A percentile compares a stretch with the other conserved stretches of the same genome.
phyloP scores from a whole-genome alignment of 1,139 yeast species.

The Candida sp. region DNA sequence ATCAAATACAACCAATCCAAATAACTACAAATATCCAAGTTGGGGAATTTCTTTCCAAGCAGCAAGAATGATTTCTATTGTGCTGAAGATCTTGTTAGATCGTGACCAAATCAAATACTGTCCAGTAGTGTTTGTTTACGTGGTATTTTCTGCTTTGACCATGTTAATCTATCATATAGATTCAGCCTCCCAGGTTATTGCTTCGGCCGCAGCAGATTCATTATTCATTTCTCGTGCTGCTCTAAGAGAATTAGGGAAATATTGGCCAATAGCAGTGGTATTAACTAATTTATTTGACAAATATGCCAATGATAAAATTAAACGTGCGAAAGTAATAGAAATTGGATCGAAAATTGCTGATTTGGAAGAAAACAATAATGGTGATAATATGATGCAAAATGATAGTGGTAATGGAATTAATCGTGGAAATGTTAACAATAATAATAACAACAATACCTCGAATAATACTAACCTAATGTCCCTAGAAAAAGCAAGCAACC shows the following conservation, averaged over 20 bases:
- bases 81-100: slow-evolving; percentile 56
- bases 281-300: slow-evolving; percentile 41
- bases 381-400: slow-evolving; percentile 16
- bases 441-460: not conserved
- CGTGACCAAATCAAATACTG: slow-evolving; percentile 50
- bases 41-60: slow-evolving; percentile 89
- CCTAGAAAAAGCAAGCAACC: not conserved
- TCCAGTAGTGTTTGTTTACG: slow-evolving; percentile 55
- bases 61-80: slow-evolving; percentile 73
- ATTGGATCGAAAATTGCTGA: slow-evolving; percentile 37
- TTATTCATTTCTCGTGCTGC: slow-evolving; percentile 51
- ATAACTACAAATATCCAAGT: slow-evolving; percentile 63
- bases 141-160: slow-evolving; percentile 65
- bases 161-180: slow-evolving; percentile 76
- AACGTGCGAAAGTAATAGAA: slow-evolving; percentile 44
- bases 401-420: not conserved
- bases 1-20: slow-evolving; percentile 38
- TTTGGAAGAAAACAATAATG: slow-evolving; percentile 22
- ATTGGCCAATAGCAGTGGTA: slow-evolving; percentile 45
- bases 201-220: slow-evolving; percentile 59
- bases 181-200: slow-evolving; percentile 52
- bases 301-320: slow-evolving; percentile 43
- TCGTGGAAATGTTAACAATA: not conserved
- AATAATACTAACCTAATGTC: not conserved
- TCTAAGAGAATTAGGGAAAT: slow-evolving; percentile 48